phyloP scores from a whole-genome alignment of 176 grass and related monocot genomes.

The maize (Zea mays) region Zm-B73-REFERENCE-NAM-5.0 NC_050099.1:40855001-40855500 shows the following conservation, averaged over 20 bases:
- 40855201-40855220: neutral
- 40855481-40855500: neutral
- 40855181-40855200: neutral
- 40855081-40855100: constrained; percentile 85
- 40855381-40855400: neutral
- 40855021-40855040: constrained; percentile 90
- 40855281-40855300: neutral
- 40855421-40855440: neutral
- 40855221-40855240: neutral
- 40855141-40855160: neutral
- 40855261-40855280: neutral
- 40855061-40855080: constrained; percentile 81
- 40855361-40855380: constrained; percentile 7
- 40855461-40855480: neutral
- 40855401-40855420: neutral
- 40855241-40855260: neutral
- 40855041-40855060: constrained; percentile 88
- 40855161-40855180: neutral
- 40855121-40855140: constrained; percentile 11
- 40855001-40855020: constrained; percentile 95
- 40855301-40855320: neutral
- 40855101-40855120: constrained; percentile 90
- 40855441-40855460: neutral
- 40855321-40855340: neutral
- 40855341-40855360: neutral